A percentile compares a stretch with the other conserved stretches of the same genome.
These are phyloP conservation scores for Cladosporium sp. DNA, from an alignment of 2,329 filamentous ascomycete species.

Conservation along the genomic window DNA sequence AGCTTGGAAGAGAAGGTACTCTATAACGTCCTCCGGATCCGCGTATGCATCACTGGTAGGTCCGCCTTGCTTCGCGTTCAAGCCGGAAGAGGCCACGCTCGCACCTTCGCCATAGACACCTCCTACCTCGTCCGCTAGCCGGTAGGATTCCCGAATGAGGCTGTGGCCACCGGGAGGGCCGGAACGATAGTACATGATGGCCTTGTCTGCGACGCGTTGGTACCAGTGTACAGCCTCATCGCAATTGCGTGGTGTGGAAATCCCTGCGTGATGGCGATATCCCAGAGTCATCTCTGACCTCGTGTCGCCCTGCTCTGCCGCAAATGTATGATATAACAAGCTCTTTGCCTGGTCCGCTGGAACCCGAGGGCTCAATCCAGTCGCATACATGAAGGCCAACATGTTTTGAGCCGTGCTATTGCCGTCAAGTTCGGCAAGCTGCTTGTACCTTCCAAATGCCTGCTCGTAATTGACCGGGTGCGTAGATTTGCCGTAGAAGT, in stretches of 20 bases:
- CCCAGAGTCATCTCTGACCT: slow-evolving; percentile 91
- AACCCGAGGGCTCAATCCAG: slow-evolving; percentile 77
- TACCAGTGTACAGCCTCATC: slow-evolving; percentile 84
- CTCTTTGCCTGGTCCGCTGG: slow-evolving; percentile 85
- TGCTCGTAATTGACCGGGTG: slow-evolving; percentile 75
- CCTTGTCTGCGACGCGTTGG: slow-evolving; percentile 89
- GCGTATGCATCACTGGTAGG: slow-evolving; percentile 77
- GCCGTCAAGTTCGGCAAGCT: slow-evolving; percentile 69
- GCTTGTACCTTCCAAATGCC: slow-evolving; percentile 77
- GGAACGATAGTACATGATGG: slow-evolving; percentile 78
- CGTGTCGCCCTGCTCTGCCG: slow-evolving; percentile 76
- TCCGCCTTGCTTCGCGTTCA: slow-evolving; percentile 70
- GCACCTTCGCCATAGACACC: slow-evolving; percentile 95
- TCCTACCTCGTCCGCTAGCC: slow-evolving; percentile 83
- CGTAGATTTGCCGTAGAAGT: slow-evolving; percentile 92
- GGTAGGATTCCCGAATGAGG: slow-evolving; percentile 72
- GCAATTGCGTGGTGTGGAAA: slow-evolving; percentile 81
- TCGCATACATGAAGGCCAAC: slow-evolving; percentile 93
- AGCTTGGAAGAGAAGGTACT: slow-evolving; percentile 87
- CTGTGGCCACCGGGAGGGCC: slow-evolving; percentile 84
- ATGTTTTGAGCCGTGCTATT: slow-evolving; percentile 94
- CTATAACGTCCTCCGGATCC: slow-evolving; percentile 86
- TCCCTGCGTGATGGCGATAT: slow-evolving; percentile 78
- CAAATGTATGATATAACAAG: slow-evolving; percentile 90
- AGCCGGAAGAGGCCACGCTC: slow-evolving; percentile 80